Evolutionary conservation across 2,329 filamentous ascomycete genomes (phyloP).

Genomic region (Penicillium sp.): DNA sequence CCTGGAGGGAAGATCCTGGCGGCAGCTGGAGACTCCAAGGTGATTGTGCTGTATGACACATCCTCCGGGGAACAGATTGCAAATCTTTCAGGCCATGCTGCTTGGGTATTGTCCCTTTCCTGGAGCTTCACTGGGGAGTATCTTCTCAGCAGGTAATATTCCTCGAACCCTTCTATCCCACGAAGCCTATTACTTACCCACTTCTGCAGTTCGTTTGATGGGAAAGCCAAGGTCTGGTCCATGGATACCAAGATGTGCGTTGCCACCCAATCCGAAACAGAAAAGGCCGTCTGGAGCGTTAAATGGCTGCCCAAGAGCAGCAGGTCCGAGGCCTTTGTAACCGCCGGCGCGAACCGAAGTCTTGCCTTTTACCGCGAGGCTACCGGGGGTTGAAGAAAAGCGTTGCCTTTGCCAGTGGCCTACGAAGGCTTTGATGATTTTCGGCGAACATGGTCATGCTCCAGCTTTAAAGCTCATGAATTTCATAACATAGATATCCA

Average conservation of each 20-base stretch:
- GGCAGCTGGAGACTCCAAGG: constrained; percentile 81
- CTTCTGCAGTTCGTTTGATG: constrained; percentile 69
- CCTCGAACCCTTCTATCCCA: neutral
- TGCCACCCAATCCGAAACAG: constrained; percentile 88
- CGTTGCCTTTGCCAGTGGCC: neutral
- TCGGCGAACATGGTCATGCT: constrained; percentile 13
- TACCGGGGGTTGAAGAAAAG: constrained; percentile 57
- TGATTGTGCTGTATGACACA: constrained; percentile 91
- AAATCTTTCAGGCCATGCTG: constrained; percentile 73
- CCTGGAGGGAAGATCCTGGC: constrained; percentile 81
- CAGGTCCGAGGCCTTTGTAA: constrained; percentile 69
- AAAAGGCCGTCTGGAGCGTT: constrained; percentile 79
- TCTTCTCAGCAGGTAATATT: constrained; percentile 69
- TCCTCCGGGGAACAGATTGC: constrained; percentile 88
- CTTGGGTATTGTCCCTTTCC: constrained; percentile 88
- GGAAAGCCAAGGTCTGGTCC: constrained; percentile 95
- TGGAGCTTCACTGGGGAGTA: constrained; percentile 95
- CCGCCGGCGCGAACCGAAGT: constrained; percentile 72
- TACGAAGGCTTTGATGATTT: constrained; percentile 12
- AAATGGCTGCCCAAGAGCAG: constrained; percentile 75
- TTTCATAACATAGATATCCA: constrained; percentile 9
- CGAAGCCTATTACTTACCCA: constrained; percentile 11
- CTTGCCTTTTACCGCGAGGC: constrained; percentile 84
- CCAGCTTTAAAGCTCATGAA: constrained; percentile 18
- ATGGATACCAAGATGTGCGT: constrained; percentile 81